Conservation (phyloP, 1,284 basidiomycete species). For the Thecaphora frezii region DNA sequence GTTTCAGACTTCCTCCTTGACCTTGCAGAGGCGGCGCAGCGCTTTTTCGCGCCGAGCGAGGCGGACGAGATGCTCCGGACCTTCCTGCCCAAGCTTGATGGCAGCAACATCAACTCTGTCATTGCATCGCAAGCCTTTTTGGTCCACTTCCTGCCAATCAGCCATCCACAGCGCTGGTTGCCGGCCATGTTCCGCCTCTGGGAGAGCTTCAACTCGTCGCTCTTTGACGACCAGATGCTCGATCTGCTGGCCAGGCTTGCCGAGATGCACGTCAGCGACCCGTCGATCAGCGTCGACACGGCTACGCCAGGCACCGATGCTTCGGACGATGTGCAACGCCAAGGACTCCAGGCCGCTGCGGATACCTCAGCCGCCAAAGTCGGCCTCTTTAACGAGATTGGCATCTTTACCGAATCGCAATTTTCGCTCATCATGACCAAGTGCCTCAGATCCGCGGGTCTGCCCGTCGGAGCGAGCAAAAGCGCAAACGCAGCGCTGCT, state of each 20-base stretch:
- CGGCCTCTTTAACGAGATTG: constrained; percentile 71
- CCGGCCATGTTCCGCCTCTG: constrained; percentile 70
- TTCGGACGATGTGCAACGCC: constrained; percentile 9
- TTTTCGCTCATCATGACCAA: constrained; percentile 85
- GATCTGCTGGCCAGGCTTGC: constrained; percentile 76
- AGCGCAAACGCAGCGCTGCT: constrained; percentile 46
- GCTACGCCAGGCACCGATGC: constrained; percentile 13
- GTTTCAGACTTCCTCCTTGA: constrained; percentile 81
- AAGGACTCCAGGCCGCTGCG: background rate
- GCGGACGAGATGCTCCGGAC: constrained; percentile 84
- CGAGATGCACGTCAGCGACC: constrained; percentile 70
- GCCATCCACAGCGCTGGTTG: constrained; percentile 51
- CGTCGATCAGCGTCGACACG: constrained; percentile 27
- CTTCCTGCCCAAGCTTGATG: constrained; percentile 75
- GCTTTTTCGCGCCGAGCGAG: constrained; percentile 87
- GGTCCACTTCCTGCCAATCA: constrained; percentile 56
- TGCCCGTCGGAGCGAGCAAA: constrained; percentile 64
- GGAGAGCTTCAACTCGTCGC: constrained; percentile 79
- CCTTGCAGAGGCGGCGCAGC: constrained; percentile 75
- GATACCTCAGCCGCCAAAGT: constrained; percentile 4
- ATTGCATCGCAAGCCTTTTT: constrained; percentile 53
- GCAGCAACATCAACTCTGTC: constrained; percentile 67
- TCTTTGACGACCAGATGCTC: constrained; percentile 81
- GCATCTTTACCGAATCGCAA: constrained; percentile 83
- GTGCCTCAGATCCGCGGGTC: constrained; percentile 77